A percentile compares a stretch with the other conserved stretches of the same genome.
phyloP scores from a whole-genome alignment of 169 alveolate species.

The Babesia microti region DNA sequence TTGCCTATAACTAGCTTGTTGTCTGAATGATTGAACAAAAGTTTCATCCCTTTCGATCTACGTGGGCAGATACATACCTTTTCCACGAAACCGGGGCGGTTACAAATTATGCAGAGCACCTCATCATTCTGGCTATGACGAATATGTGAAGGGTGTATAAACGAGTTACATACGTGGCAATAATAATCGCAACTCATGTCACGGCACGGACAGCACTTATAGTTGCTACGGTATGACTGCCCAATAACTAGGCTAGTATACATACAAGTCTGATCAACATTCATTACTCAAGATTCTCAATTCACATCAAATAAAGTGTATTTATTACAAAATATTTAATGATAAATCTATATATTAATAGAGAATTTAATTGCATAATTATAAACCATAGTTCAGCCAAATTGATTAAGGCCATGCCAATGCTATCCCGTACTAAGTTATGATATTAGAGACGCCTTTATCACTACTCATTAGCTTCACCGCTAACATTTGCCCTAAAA shows the following conservation, averaged over 20 bases:
- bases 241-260: no score
- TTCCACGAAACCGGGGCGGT: constrained; percentile 39
- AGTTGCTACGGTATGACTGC: no score
- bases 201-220: not conserved
- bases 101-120: constrained; percentile 17
- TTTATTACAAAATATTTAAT: not conserved
- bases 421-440: no score
- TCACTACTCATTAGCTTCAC: no score
- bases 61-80: constrained; percentile 38
- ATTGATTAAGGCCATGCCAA: no score
- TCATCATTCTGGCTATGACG: constrained; percentile 10
- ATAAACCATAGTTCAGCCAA: no score
- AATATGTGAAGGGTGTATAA: constrained; percentile 3
- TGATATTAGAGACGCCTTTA: no score
- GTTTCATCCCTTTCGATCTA: no score
- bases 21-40: no score
- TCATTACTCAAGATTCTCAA: not conserved
- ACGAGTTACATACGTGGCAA: constrained; percentile 32
- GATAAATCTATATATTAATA: not conserved
- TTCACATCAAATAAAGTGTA: not conserved
- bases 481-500: no score
- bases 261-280: not conserved
- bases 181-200: constrained; percentile 3
- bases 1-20: no score
- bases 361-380: no score